Conservation (phyloP, 106 monocot species). For the Gastrodia elata region DNA sequence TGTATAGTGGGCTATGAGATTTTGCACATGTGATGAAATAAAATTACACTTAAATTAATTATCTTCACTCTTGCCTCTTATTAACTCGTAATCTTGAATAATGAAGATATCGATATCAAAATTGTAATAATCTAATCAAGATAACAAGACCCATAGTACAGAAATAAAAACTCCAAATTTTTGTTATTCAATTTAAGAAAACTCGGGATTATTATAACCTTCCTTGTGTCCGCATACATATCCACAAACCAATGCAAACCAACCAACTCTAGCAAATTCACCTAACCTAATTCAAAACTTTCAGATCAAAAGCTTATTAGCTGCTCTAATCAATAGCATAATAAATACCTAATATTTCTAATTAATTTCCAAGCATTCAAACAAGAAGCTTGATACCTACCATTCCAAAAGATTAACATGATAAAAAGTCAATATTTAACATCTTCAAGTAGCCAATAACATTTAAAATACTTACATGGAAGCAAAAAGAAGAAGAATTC, state of each 20-base stretch:
- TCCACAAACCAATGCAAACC: not conserved
- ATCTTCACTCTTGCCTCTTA: too few relatives aligned
- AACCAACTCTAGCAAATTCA: not conserved
- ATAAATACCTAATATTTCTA: not conserved
- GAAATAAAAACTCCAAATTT: too few relatives aligned
- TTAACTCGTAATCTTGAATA: too few relatives aligned
- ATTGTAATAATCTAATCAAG: too few relatives aligned
- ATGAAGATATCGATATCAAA: too few relatives aligned
- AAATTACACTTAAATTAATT: too few relatives aligned
- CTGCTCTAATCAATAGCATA: not conserved
- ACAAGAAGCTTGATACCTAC: not conserved
- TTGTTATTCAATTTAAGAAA: not conserved
- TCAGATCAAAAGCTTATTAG: not conserved
- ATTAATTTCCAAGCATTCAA: not conserved
- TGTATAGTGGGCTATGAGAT: too few relatives aligned
- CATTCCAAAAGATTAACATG: not conserved
- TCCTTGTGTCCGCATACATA: not conserved
- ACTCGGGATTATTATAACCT: not conserved
- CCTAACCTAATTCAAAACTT: not conserved
- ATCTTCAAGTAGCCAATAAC: not conserved
- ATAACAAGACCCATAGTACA: too few relatives aligned
- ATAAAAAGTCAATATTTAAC: not conserved
- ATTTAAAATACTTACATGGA: slow-evolving; percentile 25
- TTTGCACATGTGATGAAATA: too few relatives aligned
- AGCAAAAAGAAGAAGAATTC: slow-evolving; percentile 28